A percentile compares a stretch with the other conserved stretches of the same genome.
These are phyloP conservation scores for Penicillium capsulatum DNA, from an alignment of 2,329 filamentous ascomycete genomes.

Conservation along the genomic window DNA sequence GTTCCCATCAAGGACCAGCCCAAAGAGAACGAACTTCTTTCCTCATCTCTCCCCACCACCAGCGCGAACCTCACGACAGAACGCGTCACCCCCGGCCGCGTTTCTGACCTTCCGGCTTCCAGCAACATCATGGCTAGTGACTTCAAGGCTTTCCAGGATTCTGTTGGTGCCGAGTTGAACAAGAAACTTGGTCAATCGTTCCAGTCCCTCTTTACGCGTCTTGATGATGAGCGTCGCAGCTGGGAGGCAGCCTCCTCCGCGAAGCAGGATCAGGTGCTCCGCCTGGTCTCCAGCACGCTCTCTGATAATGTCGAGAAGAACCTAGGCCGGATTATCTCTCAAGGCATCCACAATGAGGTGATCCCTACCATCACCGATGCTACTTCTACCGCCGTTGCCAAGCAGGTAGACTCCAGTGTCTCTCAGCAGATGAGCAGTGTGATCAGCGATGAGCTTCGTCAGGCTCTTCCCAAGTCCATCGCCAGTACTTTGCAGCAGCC, in stretches of 20 bases:
- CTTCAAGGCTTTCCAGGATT: conserved; percentile 52
- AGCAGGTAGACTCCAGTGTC: conserved; percentile 66
- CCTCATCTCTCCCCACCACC: conserved; percentile 15
- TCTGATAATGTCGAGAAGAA: conserved; percentile 71
- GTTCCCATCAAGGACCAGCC: conserved; percentile 4
- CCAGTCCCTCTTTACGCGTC: conserved; percentile 54
- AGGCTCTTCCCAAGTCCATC: conserved; percentile 63
- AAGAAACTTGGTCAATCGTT: conserved; percentile 49
- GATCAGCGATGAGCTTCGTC: conserved; percentile 70
- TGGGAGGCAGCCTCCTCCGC: conserved; percentile 59
- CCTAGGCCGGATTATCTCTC: conserved; percentile 69
- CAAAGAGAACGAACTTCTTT: conserved; percentile 12
- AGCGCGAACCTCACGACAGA: neutral
- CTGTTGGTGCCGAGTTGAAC: conserved; percentile 48
- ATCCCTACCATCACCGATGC: conserved; percentile 69
- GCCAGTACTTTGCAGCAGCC: conserved; percentile 66
- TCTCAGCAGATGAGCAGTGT: conserved; percentile 61
- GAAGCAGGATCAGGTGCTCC: conserved; percentile 66
- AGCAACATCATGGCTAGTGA: conserved; percentile 59
- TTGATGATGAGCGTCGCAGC: conserved; percentile 66
- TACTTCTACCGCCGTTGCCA: conserved; percentile 64
- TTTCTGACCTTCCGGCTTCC: conserved; percentile 36
- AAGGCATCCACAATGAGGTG: conserved; percentile 70
- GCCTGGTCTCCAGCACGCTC: conserved; percentile 63
- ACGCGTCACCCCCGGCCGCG: neutral